phyloP scores from a whole-genome alignment of 2,329 filamentous ascomycete species.

The Sporothrix pseudoabietina region DNA sequence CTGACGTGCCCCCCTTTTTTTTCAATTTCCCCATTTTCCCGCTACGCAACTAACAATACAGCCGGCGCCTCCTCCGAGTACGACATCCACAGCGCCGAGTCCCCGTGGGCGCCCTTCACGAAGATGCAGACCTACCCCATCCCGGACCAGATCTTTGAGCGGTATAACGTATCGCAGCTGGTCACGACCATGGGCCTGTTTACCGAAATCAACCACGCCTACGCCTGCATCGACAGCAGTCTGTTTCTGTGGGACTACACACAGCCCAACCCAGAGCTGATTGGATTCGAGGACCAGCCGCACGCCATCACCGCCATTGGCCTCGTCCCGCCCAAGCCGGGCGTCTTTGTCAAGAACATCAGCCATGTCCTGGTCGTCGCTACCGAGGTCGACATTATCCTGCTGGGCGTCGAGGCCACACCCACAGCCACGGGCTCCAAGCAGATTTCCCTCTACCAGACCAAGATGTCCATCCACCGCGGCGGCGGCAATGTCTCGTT shows the following conservation, averaged over 20 bases:
- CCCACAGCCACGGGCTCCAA: constrained; percentile 69
- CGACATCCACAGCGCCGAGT: constrained; percentile 68
- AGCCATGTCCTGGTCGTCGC: constrained; percentile 88
- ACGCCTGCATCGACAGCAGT: constrained; percentile 93
- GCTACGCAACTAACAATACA: constrained; percentile 41
- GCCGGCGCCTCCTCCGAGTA: constrained; percentile 92
- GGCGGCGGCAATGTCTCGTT: constrained; percentile 75
- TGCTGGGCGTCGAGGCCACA: constrained; percentile 79
- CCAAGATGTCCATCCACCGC: constrained; percentile 77
- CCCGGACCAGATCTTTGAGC: constrained; percentile 87
- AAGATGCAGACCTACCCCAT: constrained; percentile 85
- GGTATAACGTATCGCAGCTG: constrained; percentile 84
- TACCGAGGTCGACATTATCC: constrained; percentile 78
- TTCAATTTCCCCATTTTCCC: neutral
- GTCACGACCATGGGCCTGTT: constrained; percentile 95
- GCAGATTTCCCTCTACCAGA: constrained; percentile 80
- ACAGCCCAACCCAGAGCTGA: constrained; percentile 82
- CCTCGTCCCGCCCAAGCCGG: constrained; percentile 78
- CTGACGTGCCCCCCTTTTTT: neutral
- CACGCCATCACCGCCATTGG: constrained; percentile 90
- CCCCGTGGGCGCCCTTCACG: constrained; percentile 86
- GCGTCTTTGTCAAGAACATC: constrained; percentile 85
- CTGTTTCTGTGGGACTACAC: constrained; percentile 98
- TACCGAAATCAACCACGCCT: constrained; percentile 90
- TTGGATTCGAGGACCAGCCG: constrained; percentile 87